These are phyloP conservation scores for Pelargonium nanum DNA, from an alignment of 345 rosid species.

Conservation along the genomic window DNA sequence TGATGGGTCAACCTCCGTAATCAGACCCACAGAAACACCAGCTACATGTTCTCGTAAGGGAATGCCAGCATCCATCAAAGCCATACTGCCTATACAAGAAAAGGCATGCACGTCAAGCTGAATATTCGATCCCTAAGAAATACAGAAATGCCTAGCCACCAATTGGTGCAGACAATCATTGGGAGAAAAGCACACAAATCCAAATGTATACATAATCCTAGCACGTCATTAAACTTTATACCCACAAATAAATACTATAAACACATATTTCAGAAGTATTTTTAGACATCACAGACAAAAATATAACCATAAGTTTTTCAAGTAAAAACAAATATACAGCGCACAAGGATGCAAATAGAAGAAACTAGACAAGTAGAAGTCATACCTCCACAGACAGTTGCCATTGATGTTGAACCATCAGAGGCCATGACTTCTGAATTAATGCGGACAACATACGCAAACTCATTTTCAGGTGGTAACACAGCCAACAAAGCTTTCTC, in stretches of 20 bases:
- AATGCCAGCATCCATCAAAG: constrained; percentile 95
- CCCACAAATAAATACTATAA: background rate
- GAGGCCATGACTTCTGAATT: constrained; percentile 98
- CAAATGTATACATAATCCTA: background rate
- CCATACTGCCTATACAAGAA: constrained; percentile 74
- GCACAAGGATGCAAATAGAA: too few relatives aligned
- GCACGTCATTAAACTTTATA: background rate
- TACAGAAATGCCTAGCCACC: background rate
- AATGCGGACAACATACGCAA: constrained; percentile 70
- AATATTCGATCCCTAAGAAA: constrained; percentile 1
- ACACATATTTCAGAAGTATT: background rate
- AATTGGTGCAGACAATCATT: background rate
- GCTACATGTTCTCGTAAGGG: constrained; percentile 85
- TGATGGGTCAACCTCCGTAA: constrained; percentile 63
- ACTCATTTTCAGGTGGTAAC: constrained; percentile 72
- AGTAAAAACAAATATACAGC: constrained; percentile 5
- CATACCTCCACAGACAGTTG: constrained; percentile 91
- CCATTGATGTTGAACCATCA: constrained; percentile 99
- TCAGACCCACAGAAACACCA: constrained; percentile 95
- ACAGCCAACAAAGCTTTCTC: constrained; percentile 93
- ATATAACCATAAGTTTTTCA: constrained; percentile 1
- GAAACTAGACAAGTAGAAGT: constrained; percentile 5
- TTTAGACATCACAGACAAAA: background rate
- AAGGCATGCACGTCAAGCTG: constrained; percentile 9
- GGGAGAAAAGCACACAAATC: background rate